Evolutionary conservation across 2,329 filamentous ascomycete species (phyloP), one percentile per base, ranked within the genome.

Genomic region (Trichoderma sp.): DNA sequence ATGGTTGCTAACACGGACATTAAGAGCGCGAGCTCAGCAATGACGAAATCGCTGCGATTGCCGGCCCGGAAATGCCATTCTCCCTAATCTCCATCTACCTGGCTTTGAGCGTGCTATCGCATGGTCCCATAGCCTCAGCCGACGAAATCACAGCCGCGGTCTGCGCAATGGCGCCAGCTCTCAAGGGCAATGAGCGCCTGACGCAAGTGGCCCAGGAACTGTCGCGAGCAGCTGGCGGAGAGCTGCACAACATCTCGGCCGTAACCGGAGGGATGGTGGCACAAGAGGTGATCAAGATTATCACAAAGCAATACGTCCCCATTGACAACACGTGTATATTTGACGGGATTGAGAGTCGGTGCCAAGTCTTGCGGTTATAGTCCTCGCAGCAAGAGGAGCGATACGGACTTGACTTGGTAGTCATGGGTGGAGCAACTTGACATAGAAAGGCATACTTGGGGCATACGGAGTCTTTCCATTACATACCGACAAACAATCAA

Each of bases 251-350:
- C 74, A 91, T 96, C 64, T 90, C 93, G 39, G 89, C 93, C 28
- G 79, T 97, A 64, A 90, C 89, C 1, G 96, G 95, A 34, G 96
- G 95, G 3, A 90, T 99, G 81, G 90, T 96, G 55, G 92, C 94
- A n/a, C 96, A 99, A 78, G 95, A 99, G 79, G 87, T 94, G 68
- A 96, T 99, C 79, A 99, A 99, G 76, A 86, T 94, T 65, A 85
- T 90, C 71, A 90, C 88, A 14, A 87, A 87, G 72, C 88, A 91
- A 78, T 91, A 90, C 76, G 81, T 90, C 50, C 88, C 88, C 26
- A 85, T 90, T 68, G 87, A 90, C 71, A 89, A 90, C 75, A 88
- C 86, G 17, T 90, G 88, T 73, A 81, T 91, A 67, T 90, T 88
- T 70, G 88, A 90, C 78, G 88, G 88, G 24, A 87, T 90, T 68